Evolutionary conservation across 495 filamentous ascomycete species (phyloP).

Genomic region (Clohesyomyces aquaticus): DNA sequence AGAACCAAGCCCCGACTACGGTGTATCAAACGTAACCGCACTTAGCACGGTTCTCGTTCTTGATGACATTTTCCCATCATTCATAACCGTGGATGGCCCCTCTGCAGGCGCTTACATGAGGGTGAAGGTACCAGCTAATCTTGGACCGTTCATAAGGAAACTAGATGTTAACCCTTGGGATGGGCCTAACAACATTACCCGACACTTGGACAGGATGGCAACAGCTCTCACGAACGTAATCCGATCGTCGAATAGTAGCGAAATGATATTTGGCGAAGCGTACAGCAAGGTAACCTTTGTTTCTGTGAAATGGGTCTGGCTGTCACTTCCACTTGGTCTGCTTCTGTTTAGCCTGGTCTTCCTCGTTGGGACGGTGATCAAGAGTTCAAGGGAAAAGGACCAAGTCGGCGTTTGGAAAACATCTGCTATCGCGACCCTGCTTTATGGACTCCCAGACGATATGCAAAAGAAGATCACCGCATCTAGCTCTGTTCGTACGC

Average conservation of each 20-base stretch:
- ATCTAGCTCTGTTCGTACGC: conserved; percentile 14
- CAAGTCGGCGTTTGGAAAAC: conserved; percentile 38
- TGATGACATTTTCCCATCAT: conserved; percentile 25
- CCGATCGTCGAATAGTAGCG: conserved; percentile 3
- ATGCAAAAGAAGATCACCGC: conserved; percentile 34
- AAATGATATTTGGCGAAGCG: conserved; percentile 15
- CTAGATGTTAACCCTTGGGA: conserved; percentile 33
- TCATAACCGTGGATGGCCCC: conserved; percentile 2
- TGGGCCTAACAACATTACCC: conserved; percentile 18
- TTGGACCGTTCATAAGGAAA: no score
- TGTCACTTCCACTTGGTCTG: conserved; percentile 26
- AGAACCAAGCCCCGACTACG: no score
- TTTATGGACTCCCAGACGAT: conserved; percentile 33
- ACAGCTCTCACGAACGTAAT: conserved; percentile 32
- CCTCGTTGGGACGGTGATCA: conserved; percentile 31
- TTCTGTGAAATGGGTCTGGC: conserved; percentile 31
- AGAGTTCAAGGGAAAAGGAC: conserved; percentile 21
- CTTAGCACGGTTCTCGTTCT: conserved; percentile 12
- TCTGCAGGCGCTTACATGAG: no score
- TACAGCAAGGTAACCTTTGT: conserved; percentile 25
- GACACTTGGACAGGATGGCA: conserved; percentile 23
- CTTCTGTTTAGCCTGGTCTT: conserved; percentile 30
- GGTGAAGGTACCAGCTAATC: no score
- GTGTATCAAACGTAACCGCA: conserved; percentile 1
- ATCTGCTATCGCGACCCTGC: conserved; percentile 35